phyloP scores from a whole-genome alignment of 108 stramenopile species.

The Fistulifera pelliculosa region DNA sequence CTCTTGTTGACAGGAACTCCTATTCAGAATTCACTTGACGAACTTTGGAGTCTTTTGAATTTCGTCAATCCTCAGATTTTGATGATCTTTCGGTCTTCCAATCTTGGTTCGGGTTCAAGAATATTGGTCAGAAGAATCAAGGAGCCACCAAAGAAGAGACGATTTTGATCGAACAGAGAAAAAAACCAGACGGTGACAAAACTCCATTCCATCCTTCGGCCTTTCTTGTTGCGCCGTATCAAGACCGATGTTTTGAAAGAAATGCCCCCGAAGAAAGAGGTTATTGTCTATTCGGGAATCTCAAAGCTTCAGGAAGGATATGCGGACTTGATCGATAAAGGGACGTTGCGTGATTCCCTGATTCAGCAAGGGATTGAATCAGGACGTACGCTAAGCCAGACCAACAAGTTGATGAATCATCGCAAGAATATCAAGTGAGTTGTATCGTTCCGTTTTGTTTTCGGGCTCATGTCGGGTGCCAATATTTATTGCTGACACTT shows the following conservation, averaged over 20 bases:
- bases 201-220: slow-evolving; percentile 95
- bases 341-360: slow-evolving; percentile 57
- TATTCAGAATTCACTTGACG: slow-evolving; percentile 90
- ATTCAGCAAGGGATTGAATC: slow-evolving; percentile 63
- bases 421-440: slow-evolving; percentile 65
- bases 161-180: slow-evolving; percentile 82
- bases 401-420: slow-evolving; percentile 92
- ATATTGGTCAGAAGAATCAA: slow-evolving; percentile 88
- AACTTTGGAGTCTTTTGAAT: slow-evolving; percentile 97
- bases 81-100: slow-evolving; percentile 95
- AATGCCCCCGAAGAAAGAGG: slow-evolving; percentile 92
- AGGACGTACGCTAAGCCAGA: slow-evolving; percentile 74
- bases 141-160: slow-evolving; percentile 82
- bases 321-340: slow-evolving; percentile 77
- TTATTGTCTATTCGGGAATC: slow-evolving; percentile 93
- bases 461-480: too few relatives aligned
- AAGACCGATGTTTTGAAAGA: slow-evolving; percentile 88
- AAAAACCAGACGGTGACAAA: slow-evolving; percentile 89
- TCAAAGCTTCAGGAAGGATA: slow-evolving; percentile 84
- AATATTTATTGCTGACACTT: too few relatives aligned
- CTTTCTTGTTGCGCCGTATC: slow-evolving; percentile 91
- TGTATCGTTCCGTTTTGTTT: too few relatives aligned
- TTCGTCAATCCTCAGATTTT: slow-evolving; percentile 97
- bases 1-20: slow-evolving; percentile 96
- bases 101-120: slow-evolving; percentile 95